Evolutionary conservation across 139 green algal genomes (phyloP), one percentile per base, ranked within the genome.

Genomic region (Coelastrella sp.): DNA sequence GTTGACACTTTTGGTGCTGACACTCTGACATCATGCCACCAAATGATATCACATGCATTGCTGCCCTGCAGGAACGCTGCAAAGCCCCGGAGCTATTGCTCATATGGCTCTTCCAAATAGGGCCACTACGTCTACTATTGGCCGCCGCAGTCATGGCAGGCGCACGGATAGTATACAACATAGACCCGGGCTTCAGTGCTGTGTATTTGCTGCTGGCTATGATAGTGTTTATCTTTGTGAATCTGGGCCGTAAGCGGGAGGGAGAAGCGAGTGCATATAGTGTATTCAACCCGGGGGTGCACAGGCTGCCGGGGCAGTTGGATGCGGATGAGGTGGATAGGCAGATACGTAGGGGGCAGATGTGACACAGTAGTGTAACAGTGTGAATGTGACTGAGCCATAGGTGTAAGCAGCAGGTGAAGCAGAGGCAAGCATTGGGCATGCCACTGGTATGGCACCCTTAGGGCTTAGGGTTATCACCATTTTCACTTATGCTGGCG

Each of bases 271-370:
- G 85, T 4, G 94, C 93, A 0, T 96, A 96, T 80, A 92, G 79
- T 32, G 90, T 95, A 66, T 96, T 95, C 92, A 96, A 96, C 87
- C 74, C 89, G 2, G 91, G 91, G 5, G 88, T 96, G 73, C 88
- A 73, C 78, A 87, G 90, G n/a, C 66, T 96, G 81, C 94, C 94
- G 4, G 94, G 94, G 47, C 89, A 95, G 71, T 86, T 96, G 75
- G 92, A 95, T 80, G 94, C 93, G 6, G 93, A 92, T 32, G 79
- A 92, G 75, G 75, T 96, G 3, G 94, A 96, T 79, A 14, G 91
- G 73, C 91, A 95, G 92, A 93, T 96, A 32, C 90, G 94, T 23
- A 68, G 58, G 61, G 94, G 93, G 0, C 92, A 93, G 80, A 89
- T 96, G 61, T 92, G 68, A 92, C 16, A 76, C 10, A 71, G 61